Base-by-base conservation (phyloP, 306 rosid species). In the Prunus mume region DNA sequence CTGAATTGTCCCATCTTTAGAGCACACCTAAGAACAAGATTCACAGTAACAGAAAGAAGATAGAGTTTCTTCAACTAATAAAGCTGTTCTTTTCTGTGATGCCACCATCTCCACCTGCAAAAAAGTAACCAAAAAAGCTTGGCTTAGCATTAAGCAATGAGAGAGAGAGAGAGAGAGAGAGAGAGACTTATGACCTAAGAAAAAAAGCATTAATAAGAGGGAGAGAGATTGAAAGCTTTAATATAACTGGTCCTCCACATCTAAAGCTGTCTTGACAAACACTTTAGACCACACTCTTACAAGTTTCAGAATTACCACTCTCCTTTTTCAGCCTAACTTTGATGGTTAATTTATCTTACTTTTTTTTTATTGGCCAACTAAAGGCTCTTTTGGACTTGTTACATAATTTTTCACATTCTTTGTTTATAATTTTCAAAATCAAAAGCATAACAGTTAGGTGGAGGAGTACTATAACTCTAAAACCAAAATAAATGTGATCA, bases 101-200 rank as follows among this genome's bases (percentile, higher is more conserved):
- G 91, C 88, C 82, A 86, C 96, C 97, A 91, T 83, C 96, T 94
- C 98, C 98, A 94, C 95, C 98, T 94, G 83, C 76, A 74, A 45
- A 57, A 49, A 38, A 54, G 15, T 27, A 1, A 69, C 19, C 7
- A 34, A 19, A 41, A 78, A 72, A 64, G 41, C 17, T 58, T 28
- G 56, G 13, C 56, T 24, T 43, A 41, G 38, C 52, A 38, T 45
- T 38, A 38, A 38, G 43, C 43, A 22, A 22, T 22, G 1, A 71
- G 3, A 13, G 34, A 28, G 32, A 24, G 30, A 28, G 20, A 7
- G 19, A 12, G 57, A 45, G 41, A 46, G 18, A n/a, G 1, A 71
- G 3, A 13, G 19, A 28, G 18, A 25, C 3, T 20, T 5, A 25
- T 18, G 43, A 2, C 58, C 73, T 17, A 69, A 12, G 54, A 49